phyloP scores from a whole-genome alignment of 2,329 filamentous ascomycete species.

The Helicocarpus griseus region DNA sequence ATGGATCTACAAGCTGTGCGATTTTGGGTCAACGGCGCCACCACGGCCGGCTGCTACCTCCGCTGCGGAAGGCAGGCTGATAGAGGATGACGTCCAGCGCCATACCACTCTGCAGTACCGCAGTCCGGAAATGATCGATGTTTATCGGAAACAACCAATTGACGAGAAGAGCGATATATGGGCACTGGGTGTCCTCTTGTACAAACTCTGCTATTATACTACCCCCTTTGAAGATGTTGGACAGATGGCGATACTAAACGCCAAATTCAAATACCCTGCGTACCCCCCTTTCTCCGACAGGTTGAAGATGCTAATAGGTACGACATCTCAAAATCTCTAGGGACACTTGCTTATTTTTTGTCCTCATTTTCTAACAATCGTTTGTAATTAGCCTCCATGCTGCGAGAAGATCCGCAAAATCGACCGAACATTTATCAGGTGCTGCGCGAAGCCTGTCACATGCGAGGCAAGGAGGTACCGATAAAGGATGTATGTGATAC shows the following conservation, averaged over 20 bases:
- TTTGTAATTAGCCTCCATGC: conserved; percentile 64
- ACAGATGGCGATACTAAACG: conserved; percentile 93
- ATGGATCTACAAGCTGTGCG: conserved; percentile 86
- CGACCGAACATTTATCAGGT: conserved; percentile 94
- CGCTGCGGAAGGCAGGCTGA: conserved; percentile 76
- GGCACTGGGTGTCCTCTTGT: conserved; percentile 88
- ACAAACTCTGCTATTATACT: conserved; percentile 98
- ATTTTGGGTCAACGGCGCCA: conserved; percentile 86
- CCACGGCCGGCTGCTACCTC: conserved; percentile 78
- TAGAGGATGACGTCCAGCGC: conserved; percentile 94
- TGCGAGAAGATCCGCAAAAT: conserved; percentile 68
- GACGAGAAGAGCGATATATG: conserved; percentile 99
- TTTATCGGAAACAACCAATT: conserved; percentile 91
- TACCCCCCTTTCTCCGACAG: conserved; percentile 85
- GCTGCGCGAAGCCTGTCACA: conserved; percentile 71
- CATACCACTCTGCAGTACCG: conserved; percentile 96
- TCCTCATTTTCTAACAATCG: conserved; percentile 3
- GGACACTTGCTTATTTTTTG: conserved; percentile 1
- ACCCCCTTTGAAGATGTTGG: conserved; percentile 97
- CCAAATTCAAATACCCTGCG: conserved; percentile 80
- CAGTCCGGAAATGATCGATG: conserved; percentile 97
- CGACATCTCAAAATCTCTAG: conserved; percentile 17
- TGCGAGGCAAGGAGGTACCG: conserved; percentile 78
- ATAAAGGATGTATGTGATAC: conserved; percentile 69
- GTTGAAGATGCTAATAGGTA: conserved; percentile 83